Evolutionary conservation across 768 basidiomycete species (phyloP), one percentile per base, ranked within the genome.

Genomic region (Crassisporium funariophilum): DNA sequence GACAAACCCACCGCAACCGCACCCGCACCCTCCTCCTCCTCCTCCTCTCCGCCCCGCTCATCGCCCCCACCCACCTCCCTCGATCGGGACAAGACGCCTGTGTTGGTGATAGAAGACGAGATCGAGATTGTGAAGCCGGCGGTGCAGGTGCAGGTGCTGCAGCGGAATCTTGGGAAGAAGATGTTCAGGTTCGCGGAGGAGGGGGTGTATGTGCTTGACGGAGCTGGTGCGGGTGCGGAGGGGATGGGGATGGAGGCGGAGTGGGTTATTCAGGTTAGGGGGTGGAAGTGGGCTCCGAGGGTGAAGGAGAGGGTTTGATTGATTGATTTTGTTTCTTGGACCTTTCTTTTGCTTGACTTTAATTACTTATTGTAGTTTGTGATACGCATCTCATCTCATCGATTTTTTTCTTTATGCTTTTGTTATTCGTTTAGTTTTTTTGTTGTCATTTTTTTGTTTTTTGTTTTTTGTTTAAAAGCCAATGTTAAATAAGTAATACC

Each of bases 161-260:
- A 72, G 50, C 61, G 66, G 13, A 64, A 67, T 27, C 54, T 74
- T 9, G 60, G 58, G 2, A 60, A 60, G 46, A 57, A 59, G 4
- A 69, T 72, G 71, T 69, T 73, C 42, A 54, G 67, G 46, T 74
- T 74, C 50, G 59, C 65, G 35, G 46, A 62, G 16, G 71, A 72
- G 33, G 71, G 71, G 8, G 63, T 74, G 24, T 65, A 62, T 44
- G 66, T 73, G 0, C 54, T 55, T 16, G 68, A 71, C 21, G 52
- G 52, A 10, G 39, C 55, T 45, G 55, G 48, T 31, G 29, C 10
- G 27, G 54, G 56, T 7, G 51, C 42, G 8, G 52, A 49, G n/a
- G 61, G 49, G 21, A 59, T 52, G 21, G 61, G 56, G 44, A 59
- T 60, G 58, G 59, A 64, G 35, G 63, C 66, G 4, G 71, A 72